Conservation (phyloP, 2,329 filamentous ascomycete genomes). For the Colletotrichum kahawae region DNA sequence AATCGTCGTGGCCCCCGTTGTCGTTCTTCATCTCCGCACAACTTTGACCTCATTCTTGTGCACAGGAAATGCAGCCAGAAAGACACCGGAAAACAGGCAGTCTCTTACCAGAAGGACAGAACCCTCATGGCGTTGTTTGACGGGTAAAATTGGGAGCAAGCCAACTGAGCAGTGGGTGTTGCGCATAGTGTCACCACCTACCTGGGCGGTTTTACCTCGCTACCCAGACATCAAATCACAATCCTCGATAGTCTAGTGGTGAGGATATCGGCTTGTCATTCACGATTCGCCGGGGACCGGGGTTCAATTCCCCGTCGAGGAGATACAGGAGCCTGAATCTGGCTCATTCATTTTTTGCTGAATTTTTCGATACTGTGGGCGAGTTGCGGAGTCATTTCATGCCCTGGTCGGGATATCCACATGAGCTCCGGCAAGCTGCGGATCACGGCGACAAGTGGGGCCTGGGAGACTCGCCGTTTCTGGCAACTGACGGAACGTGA, state of each 20-base stretch:
- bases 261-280: background rate
- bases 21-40: background rate
- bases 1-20: too few species aligned
- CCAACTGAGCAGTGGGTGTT: too few species aligned
- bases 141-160: too few species aligned
- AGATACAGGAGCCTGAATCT: rapidly evolving
- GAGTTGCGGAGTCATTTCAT: background rate
- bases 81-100: rapidly evolving
- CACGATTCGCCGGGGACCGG: background rate
- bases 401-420: background rate
- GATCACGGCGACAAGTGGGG: background rate
- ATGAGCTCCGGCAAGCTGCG: background rate
- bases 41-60: rapidly evolving
- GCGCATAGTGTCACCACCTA: rapidly evolving
- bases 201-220: background rate
- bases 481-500: background rate
- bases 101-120: background rate
- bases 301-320: background rate
- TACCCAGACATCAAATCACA: background rate
- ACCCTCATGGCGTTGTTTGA: too few species aligned
- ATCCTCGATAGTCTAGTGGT: background rate
- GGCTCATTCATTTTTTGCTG: background rate
- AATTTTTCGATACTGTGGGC: background rate
- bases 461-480: background rate
- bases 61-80: rapidly evolving